Conservation (phyloP, 169 alveolate species). For the Cardiosporidium cionae region DNA sequence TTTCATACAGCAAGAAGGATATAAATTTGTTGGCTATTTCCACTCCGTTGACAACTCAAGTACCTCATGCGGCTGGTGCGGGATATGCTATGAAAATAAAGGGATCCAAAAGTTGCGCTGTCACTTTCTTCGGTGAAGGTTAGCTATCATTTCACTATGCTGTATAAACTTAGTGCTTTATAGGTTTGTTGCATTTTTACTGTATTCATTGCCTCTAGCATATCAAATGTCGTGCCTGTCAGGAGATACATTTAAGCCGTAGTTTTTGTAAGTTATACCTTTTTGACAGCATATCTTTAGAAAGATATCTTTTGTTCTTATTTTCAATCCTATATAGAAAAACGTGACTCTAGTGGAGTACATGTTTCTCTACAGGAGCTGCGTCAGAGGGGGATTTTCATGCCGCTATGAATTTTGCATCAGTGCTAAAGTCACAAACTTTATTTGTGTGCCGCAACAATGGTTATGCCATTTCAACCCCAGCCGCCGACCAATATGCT, state of each 20-base stretch:
- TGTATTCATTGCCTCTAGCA: background rate
- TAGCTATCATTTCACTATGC: conserved; percentile 60
- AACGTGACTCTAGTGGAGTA: too few relatives aligned
- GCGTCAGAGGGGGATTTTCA: conserved; percentile 71
- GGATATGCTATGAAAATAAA: conserved; percentile 79
- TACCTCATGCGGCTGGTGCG: conserved; percentile 92
- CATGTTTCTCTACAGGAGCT: background rate
- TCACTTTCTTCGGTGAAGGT: conserved; percentile 93
- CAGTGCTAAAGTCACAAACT: conserved; percentile 80
- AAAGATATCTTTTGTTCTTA: too few relatives aligned
- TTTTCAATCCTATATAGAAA: too few relatives aligned
- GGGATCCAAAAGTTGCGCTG: conserved; percentile 74
- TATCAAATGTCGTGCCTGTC: background rate
- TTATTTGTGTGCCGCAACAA: conserved; percentile 90
- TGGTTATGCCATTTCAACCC: conserved; percentile 89
- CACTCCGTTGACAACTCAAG: conserved; percentile 87
- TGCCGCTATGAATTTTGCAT: conserved; percentile 90
- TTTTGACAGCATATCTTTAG: too few relatives aligned
- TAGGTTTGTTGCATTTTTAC: background rate
- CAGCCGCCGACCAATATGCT: conserved; percentile 82
- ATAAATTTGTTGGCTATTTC: conserved; percentile 79
- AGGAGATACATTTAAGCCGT: too few relatives aligned
- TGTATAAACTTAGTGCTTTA: background rate
- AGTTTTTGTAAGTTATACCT: too few relatives aligned
- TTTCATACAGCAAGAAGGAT: conserved; percentile 61